phyloP scores from a whole-genome alignment of 169 alveolate genomes.

The Prorocentrum cordatum region DNA sequence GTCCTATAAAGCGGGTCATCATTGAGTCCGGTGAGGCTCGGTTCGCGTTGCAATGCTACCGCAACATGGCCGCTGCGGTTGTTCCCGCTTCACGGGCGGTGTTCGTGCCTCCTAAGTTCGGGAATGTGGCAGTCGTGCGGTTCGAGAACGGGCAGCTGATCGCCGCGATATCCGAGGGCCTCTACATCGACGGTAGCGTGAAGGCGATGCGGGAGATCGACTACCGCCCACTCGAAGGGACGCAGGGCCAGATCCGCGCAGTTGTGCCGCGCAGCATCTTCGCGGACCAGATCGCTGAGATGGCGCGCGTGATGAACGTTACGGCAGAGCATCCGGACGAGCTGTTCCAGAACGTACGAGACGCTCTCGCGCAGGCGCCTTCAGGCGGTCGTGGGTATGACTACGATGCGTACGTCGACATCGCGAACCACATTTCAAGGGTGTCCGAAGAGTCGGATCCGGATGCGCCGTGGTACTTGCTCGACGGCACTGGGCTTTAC shows the following conservation, averaged over 20 bases:
- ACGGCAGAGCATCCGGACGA: neutral
- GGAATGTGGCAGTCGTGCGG: neutral
- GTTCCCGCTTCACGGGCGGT: neutral
- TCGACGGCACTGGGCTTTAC: neutral
- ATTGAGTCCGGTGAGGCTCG: too few relatives aligned
- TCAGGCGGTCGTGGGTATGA: too few relatives aligned
- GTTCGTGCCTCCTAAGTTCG: neutral
- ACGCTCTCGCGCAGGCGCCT: too few relatives aligned
- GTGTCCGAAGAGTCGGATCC: neutral
- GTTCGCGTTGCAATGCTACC: too few relatives aligned
- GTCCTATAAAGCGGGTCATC: too few relatives aligned
- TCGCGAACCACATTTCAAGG: neutral
- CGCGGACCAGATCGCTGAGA: neutral
- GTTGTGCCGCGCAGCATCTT: neutral
- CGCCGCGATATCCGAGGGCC: neutral
- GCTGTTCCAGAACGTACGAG: neutral
- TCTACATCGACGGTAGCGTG: neutral
- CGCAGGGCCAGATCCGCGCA: neutral
- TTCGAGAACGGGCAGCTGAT: neutral
- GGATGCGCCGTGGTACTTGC: neutral
- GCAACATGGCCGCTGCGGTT: neutral
- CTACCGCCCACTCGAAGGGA: neutral
- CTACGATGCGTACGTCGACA: neutral
- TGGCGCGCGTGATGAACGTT: neutral
- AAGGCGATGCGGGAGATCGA: neutral